Evolutionary conservation across 2,329 filamentous ascomycete species (phyloP), one percentile per base, ranked within the genome.

Genomic region (Colletotrichum australisinense): DNA sequence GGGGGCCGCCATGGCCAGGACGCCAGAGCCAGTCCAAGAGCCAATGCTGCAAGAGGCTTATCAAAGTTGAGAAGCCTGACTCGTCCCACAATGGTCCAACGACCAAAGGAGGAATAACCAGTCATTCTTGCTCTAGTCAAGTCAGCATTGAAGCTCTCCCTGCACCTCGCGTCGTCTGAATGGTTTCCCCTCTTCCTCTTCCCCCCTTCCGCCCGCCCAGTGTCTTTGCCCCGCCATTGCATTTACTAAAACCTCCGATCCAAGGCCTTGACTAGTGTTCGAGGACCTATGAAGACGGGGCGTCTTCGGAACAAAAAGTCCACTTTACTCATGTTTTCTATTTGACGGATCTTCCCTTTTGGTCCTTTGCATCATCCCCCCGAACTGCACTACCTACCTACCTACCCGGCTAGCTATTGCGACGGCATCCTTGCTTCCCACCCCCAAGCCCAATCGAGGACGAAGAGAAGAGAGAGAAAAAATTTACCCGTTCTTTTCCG

Each of bases 21-120:
- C 64, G 65, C 53, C 69, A 63, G 73, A 63, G 63, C 69, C 32
- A 38, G 70, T 63, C 46, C 52, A 59, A 30, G 68, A 64, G 53
- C 57, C 35, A 55, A 52, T 65, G 66, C 60, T 72, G 46, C 62
- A 42, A 26, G 32, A 46, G 53, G 65, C 73, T 73, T 63, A 69
- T 66, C 69, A 57, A 46, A 63, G 70, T 75, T 70, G 24, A 22
- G 65, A 75, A 53, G 72, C 74, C 74, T 73, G 72, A 75, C 69
- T 75, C 74, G 73, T 63, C 68, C 64, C 52, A 63, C 55, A 60
- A 53, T 53, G 53, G 57, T 42, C 52, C 65, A 57, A 49, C 35
- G 24, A 46, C 64, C 53, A 35, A 35, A 35, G 46, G 7, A 42
- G 49, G 26, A 56, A 22, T 26, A 57, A 22, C 52, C 24, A 52